Evolutionary conservation across 306 rosid genomes (phyloP), one percentile per base, ranked within the genome.

Genomic region (Castanopsis chinensis): DNA sequence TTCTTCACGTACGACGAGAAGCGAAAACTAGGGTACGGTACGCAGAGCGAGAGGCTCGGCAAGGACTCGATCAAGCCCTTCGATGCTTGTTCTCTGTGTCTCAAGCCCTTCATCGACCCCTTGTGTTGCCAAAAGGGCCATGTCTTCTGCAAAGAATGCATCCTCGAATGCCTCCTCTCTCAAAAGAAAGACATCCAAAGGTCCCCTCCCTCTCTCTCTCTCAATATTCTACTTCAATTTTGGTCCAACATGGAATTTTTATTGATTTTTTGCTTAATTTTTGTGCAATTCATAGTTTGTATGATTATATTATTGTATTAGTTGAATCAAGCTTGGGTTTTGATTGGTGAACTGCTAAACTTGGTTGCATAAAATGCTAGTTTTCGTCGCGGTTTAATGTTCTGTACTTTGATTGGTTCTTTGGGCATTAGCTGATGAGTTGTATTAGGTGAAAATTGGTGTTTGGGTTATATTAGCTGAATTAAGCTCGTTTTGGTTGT

Each of bases 1-100:
- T 96, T 90, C 94, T 96, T 96, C 96, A 96, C 99, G 41, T 96
- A 96, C 67, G 99, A 95, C 41, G 99, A 95, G 94, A 95, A 95
- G 84, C 88, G 90, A 4, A 90, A 91, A 83, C 94, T 95, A 1
- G 97, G 99, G 1, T 96, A 91, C 78, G 99, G 99, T 1, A 96
- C 99, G 19, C 99, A 96, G 89, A 90, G 82, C 87, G 99, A 96
- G 93, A 84, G 99, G 71, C 83, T 96, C 0, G 99, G 99, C 1
- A 88, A 73, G 81, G 99, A 93, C 76, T 96, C 99, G 14, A 93
- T 96, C 69, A 96, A 96, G 83, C 99, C 99, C 77, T 96, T 96
- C 80, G 98, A 96, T 67, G 96, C 92, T 60, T 96, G 99, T 41
- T 88, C 85, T 58, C 99, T 96, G 65, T 96, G 99, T 87, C 84